phyloP scores from a whole-genome alignment of 352 stramenopile genomes.

The Blastocystis sp. region DNA sequence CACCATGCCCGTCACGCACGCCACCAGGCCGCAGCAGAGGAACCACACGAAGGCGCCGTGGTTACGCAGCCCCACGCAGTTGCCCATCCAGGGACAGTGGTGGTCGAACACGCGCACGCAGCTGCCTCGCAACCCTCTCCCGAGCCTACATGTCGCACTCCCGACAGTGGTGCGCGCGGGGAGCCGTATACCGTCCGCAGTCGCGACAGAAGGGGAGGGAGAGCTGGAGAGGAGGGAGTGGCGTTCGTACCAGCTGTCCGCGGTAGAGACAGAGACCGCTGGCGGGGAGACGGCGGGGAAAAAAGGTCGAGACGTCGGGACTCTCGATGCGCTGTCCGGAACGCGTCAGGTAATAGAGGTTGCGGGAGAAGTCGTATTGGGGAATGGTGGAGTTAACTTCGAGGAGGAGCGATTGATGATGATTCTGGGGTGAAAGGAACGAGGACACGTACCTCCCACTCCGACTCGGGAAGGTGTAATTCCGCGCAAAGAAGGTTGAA shows the following conservation, averaged over 20 bases:
- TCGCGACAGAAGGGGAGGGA: background rate
- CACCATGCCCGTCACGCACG: background rate
- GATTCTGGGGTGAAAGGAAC: too few relatives aligned
- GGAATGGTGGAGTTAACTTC: background rate
- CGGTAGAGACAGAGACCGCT: background rate
- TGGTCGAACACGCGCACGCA: constrained; percentile 63
- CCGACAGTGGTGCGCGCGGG: constrained; percentile 1
- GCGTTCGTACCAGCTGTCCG: background rate
- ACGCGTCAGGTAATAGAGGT: background rate
- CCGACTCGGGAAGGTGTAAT: background rate
- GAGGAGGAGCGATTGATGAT: background rate
- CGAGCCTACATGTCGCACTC: background rate
- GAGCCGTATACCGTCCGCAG: background rate
- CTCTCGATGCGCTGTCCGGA: background rate
- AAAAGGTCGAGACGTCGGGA: background rate
- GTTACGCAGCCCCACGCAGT: constrained; percentile 84
- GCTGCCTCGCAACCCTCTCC: background rate
- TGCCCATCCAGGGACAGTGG: constrained; percentile 79
- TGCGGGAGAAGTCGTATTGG: background rate
- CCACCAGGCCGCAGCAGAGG: background rate
- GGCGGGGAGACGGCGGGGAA: background rate
- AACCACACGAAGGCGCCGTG: constrained; percentile 77
- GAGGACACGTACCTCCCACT: constrained; percentile 18
- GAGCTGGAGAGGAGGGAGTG: background rate
- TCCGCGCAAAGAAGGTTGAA: background rate